Base-by-base conservation (phyloP, 192 early-diverging fungal genomes). In the Backusella sp. region DNA sequence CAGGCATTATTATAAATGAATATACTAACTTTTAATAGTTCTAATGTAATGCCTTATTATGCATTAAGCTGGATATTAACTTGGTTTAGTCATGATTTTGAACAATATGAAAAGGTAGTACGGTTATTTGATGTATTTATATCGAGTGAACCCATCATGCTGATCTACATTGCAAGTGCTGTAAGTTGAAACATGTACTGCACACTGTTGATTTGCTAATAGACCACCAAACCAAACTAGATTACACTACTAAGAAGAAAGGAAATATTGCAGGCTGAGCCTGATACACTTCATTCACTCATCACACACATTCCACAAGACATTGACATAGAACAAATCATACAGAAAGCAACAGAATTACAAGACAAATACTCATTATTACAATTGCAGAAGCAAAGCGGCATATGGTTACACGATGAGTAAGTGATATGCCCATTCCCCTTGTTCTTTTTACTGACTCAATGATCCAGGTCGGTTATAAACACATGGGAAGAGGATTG, bases 61-160 rank as follows among this genome's bases (percentile, higher is more conserved):
- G 89, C 87, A 35, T 81, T 94, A 53, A 90, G 89, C 71, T 92
- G 91, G 91, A 81, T 92, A 70, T 73, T 92, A 56, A 92, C 92
- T n/a, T 94, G 92, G 92, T 91, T 88, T 73, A 87, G 86, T 30
- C 92, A 94, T 73, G 87, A 92, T 70, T 23, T 94, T n/a, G 78
- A 80, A 32, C 79, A 83, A 42, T 83, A 86, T 42, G 65, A 77
- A 35, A 79, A 77, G 17, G 80, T 89, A 11, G 79, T 85, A 65
- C 87, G 91, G 32, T 81, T 93, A 28, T 90, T 89, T 73, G 91
- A 93, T 74, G 80, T 91, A 28, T 85, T 92, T 5, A 76, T 93
- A 0, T 84, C 89, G 19, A 87, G 86, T 68, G 81, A 83, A 35
- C 88, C 91, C 1, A 76, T 90, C 69, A 90, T 92, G 83, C 86